A percentile compares a stretch with the other conserved stretches of the same genome.
Conservation (phyloP, 129 eudicot genomes). For the Escallonia rubra region DNA sequence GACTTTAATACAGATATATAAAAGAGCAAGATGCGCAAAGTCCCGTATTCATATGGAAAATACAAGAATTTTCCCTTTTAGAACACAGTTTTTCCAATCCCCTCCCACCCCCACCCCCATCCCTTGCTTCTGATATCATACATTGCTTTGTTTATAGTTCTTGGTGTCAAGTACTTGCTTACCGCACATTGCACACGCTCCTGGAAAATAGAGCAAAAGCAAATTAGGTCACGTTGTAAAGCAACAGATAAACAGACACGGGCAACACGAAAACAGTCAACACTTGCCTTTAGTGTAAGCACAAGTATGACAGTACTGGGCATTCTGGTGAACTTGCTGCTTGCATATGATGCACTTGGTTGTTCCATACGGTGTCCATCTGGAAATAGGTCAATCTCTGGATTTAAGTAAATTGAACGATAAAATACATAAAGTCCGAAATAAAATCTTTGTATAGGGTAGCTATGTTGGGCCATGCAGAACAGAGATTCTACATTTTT, state of each 20-base stretch:
- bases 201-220: slow-evolving; percentile 37
- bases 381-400: slow-evolving; percentile 18
- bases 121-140: slow-evolving; percentile 20
- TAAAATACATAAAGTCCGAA: not conserved
- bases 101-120: too few species aligned
- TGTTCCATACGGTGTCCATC: slow-evolving; percentile 96
- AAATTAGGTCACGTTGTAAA: not conserved
- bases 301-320: slow-evolving; percentile 90
- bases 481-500: not conserved
- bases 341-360: slow-evolving; percentile 88
- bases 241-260: not conserved
- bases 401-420: not conserved
- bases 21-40: too few species aligned
- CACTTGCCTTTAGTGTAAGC: slow-evolving; percentile 88
- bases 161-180: slow-evolving; percentile 95
- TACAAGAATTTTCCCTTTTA: too few species aligned
- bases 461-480: not conserved
- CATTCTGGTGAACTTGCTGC: slow-evolving; percentile 98
- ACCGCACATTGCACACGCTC: slow-evolving; percentile 99
- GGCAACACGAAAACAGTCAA: not conserved
- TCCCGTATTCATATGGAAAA: too few species aligned
- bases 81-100: too few species aligned
- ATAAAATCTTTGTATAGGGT: not conserved
- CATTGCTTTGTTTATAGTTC: slow-evolving; percentile 92
- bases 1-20: too few species aligned